These are phyloP conservation scores for Dichotomopilus funicola DNA, from an alignment of 2,329 filamentous ascomycete species.

Conservation along the genomic window DNA sequence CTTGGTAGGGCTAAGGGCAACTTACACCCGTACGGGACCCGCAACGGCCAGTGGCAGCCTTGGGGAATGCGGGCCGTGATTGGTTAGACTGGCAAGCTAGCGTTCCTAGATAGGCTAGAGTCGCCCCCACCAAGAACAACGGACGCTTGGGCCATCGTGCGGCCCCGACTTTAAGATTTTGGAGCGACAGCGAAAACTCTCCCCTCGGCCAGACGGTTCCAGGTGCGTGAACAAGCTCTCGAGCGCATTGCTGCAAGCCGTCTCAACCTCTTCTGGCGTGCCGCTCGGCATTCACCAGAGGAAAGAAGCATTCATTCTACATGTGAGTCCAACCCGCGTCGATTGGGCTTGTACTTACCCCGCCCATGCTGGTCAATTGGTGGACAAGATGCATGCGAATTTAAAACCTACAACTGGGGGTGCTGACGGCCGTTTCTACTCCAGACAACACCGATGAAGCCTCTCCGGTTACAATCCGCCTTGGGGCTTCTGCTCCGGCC, in stretches of 20 bases:
- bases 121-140: neutral
- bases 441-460: conserved; percentile 25
- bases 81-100: neutral
- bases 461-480: conserved; percentile 25
- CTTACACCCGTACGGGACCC: conserved; percentile 2
- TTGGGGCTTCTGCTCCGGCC: conserved; percentile 27
- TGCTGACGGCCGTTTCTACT: conserved; percentile 6
- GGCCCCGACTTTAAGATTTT: conserved; percentile 12
- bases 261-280: conserved; percentile 15
- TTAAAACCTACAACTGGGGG: too few species aligned
- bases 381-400: neutral
- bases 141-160: conserved; percentile 10
- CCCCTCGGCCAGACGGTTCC: conserved; percentile 4
- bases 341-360: neutral
- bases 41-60: neutral
- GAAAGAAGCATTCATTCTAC: conserved; percentile 11
- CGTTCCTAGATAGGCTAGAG: too few species aligned
- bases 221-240: conserved; percentile 9
- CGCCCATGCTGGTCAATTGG: neutral
- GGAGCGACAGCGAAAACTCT: conserved; percentile 19
- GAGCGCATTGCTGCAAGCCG: conserved; percentile 5
- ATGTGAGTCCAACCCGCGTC: conserved; percentile 11
- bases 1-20: neutral
- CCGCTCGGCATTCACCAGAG: conserved; percentile 8
- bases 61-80: neutral